phyloP scores from a whole-genome alignment of 2,329 filamentous ascomycete genomes.

The Ceratocystiopsis minuta region DNA sequence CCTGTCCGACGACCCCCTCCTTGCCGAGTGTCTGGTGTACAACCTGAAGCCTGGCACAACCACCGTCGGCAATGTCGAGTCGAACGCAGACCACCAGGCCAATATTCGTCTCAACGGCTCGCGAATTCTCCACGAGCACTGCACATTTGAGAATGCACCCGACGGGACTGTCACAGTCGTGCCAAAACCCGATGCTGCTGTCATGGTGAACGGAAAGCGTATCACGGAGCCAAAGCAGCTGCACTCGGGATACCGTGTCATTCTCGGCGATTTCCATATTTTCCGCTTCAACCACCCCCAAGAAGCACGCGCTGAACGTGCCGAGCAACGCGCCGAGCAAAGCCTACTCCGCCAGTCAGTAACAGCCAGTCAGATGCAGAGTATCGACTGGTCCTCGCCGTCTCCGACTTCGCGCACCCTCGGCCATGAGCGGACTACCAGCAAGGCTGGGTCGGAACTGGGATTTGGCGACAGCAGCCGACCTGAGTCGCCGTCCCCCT shows the following conservation, averaged over 20 bases:
- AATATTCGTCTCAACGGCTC: conserved; percentile 91
- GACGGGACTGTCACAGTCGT: conserved; percentile 87
- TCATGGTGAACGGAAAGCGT: conserved; percentile 93
- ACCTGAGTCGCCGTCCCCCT: conserved; percentile 61
- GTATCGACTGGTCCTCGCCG: conserved; percentile 36
- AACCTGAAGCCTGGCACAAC: conserved; percentile 93
- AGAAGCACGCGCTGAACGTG: conserved; percentile 82
- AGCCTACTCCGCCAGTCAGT: conserved; percentile 75
- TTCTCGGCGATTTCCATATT: conserved; percentile 95
- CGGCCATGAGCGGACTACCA: conserved; percentile 67
- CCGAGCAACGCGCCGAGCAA: conserved; percentile 60
- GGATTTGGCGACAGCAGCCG: conserved; percentile 38
- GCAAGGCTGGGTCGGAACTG: conserved; percentile 60
- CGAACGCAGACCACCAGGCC: conserved; percentile 52
- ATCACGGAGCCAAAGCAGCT: conserved; percentile 73
- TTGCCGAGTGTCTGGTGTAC: conserved; percentile 93
- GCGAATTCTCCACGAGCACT: conserved; percentile 83
- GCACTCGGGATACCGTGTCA: conserved; percentile 84
- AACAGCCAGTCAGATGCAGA: conserved; percentile 41
- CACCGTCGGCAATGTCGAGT: conserved; percentile 85
- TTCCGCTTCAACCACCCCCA: conserved; percentile 97
- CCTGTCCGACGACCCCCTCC: conserved; percentile 78
- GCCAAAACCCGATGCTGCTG: conserved; percentile 76
- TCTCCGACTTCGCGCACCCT: conserved; percentile 39
- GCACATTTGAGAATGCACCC: conserved; percentile 69